Evolutionary conservation across 179 eudicot genomes (phyloP), one percentile per base, ranked within the genome.

Genomic region (Silene noctiflora): DNA sequence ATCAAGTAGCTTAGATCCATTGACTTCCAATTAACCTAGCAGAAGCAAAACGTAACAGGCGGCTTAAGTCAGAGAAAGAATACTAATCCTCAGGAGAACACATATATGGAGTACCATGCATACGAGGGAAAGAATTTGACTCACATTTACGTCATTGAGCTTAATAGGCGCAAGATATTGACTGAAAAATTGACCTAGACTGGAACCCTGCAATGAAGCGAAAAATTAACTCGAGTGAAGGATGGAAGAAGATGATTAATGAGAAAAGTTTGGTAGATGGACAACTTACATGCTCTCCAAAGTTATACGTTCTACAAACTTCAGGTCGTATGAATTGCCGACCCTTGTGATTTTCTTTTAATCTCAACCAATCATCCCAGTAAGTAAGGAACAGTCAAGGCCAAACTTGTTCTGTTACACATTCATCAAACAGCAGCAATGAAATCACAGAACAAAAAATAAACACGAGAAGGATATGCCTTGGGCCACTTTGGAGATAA

Each of bases 311-410:
- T 85, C 99, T 87, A 87, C 99, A 95, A 25, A 95, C 91, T 89
- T 95, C 99, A 72, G 99, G 99, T 56, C 97, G 94, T 78, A 95
- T 81, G 77, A 95, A 95, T 65, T 95, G 99, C 64, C 97, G 88
- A 75, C 93, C 97, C 82, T 78, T 85, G 85, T 88, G 99, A 79
- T 92, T 95, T 77, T 91, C 99, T 85, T 95, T 86, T 78, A 95
- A 85, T 79, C 99, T 86, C 85, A 95, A 84, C 99, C 99, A 95
- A 77, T 95, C 99, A 86, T 95, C 97, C 99, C 99, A 95, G 83
- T 95, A 95, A 91, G 99, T 95, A 79, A 74, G 81, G 17, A 44
- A 71, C 81, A 75, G 95, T 92, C 85, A 95, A 95, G 83, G 88
- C 61, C 76, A 84, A 73, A 69, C 72, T 20, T 69, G 9, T 21